Base-by-base conservation (phyloP, 768 basidiomycete species). In the Atractiella rhizophila region DNA sequence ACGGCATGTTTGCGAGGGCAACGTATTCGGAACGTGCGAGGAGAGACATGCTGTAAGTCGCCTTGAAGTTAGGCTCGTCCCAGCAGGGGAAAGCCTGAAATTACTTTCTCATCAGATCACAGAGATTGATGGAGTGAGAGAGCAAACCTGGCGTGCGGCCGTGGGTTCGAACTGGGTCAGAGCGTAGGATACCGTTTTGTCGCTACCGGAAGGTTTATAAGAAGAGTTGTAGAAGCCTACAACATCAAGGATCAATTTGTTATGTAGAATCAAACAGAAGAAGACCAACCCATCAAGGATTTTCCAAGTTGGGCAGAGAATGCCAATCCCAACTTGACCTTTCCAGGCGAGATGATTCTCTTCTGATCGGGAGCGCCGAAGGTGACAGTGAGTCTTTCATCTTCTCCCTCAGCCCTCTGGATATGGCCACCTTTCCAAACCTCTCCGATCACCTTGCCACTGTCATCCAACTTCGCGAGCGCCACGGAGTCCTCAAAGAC, bases 161-260 rank as follows among this genome's bases (percentile, higher is more conserved):
- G 79, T 88, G 28, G 85, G 73, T 74, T 88, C 81, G 49, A 85
- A 88, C 60, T 96, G 86, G 27, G 88, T 91, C 39, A 96, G 62
- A 23, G 75, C 66, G 46, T 62, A 62, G 47, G 53, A 60, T 4
- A 39, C 44, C 33, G 2, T 39, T 37, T 45, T 46, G 28, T 37
- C 71, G 13, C 27, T 29, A 21, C 42, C 26, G n/a, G 30, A 35
- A 30, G 19, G 35, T 16, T 40, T 35, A 45, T 54, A 53, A 13
- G 39, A 18, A 13, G 44, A 47, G 6, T 37, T 38, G 48, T 55
- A 51, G 45, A 47, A 53, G 3, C 46, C 45, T 45, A 9, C 34
- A 30, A 10, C 32, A 29, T 34, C 37, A 33, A 18, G 0, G 6
- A 34, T 29, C 32, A 33, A 12, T 34, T 28, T 25, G 6, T 1